Evolutionary conservation across 495 filamentous ascomycete species (phyloP).

Genomic region (Ramalina peruviana): DNA sequence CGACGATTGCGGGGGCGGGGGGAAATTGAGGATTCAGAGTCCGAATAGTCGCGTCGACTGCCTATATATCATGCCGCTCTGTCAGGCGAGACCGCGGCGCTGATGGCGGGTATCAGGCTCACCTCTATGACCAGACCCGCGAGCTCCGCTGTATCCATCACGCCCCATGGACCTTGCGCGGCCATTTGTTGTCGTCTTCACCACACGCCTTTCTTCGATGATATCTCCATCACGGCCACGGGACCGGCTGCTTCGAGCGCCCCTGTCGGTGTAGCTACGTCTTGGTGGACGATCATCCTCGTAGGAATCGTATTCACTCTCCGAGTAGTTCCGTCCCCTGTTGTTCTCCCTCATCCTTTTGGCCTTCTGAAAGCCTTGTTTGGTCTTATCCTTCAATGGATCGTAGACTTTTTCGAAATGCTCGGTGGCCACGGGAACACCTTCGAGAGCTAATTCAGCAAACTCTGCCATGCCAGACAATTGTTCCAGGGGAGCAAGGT

Average conservation of each 20-base stretch:
- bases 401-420: slow-evolving; percentile 20
- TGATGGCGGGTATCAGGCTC: neutral
- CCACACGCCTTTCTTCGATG: slow-evolving; percentile 11
- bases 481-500: too few species aligned
- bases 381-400: slow-evolving; percentile 14
- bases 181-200: slow-evolving; percentile 6
- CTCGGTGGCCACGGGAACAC: slow-evolving; percentile 11
- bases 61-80: neutral
- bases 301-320: slow-evolving; percentile 15
- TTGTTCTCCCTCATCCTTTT: slow-evolving; percentile 13
- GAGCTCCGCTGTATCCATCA: slow-evolving; percentile 1
- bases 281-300: slow-evolving; percentile 3
- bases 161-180: slow-evolving; percentile 14
- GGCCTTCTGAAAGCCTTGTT: slow-evolving; percentile 9
- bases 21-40: slow-evolving; percentile 17
- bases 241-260: slow-evolving; percentile 1
- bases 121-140: slow-evolving; percentile 8
- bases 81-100: neutral
- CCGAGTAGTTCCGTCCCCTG: slow-evolving; percentile 23
- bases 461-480: slow-evolving; percentile 5
- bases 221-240: slow-evolving; percentile 6
- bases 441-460: slow-evolving; percentile 15
- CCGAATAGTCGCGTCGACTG: slow-evolving; percentile 15
- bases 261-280: slow-evolving; percentile 7
- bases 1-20: slow-evolving; percentile 17